Base-by-base conservation (phyloP, 805 yeast genomes). In the Jamesozyma piceae region DNA sequence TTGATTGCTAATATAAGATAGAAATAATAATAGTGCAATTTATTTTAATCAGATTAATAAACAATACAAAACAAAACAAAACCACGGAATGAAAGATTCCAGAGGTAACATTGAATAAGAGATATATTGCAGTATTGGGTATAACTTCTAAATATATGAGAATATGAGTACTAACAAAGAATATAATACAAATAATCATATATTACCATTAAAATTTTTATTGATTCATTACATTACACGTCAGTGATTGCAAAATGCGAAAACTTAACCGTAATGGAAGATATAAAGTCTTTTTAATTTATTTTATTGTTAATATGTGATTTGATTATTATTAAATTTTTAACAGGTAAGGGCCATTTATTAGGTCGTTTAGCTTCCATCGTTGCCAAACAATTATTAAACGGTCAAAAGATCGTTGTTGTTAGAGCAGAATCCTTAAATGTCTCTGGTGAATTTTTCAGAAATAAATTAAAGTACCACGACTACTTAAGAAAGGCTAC, bases 391-490 rank as follows among this genome's bases (percentile, higher is more conserved):
- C 96, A 92, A 80, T 73, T 92, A 64, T 82, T 92, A 71, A 82
- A 85, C 75, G 99, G 99, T 64, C 97, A 92, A 80, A 86, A 88
- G 74, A 79, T 92, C 67, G 96, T 89, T 63, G 80, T 92, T 63
- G 98, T 92, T 67, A 87, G 99, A 80, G 78, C 88, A 69, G 99
- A 84, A 78, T 85, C 90, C 64, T 80, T 92, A 72, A 92, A 92
- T 92, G 87, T 92, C 72, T 87, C 97, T 66, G 98, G 98, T 73
- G 97, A 92, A 78, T 89, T 92, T 73, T 92, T 92, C 96, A 89
- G 98, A 80, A 87, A 90, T 83, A 92, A 92, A 78, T 83, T 90
- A 75, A 92, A 92, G 85, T 92, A 88, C 92, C 97, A 89, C 75
- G 99, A 94, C 72, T 92, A 89, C 88, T 83, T 92, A 75, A 89